Base-by-base conservation (phyloP, 441 rosid species). In the Adansonia gregorii region DNA sequence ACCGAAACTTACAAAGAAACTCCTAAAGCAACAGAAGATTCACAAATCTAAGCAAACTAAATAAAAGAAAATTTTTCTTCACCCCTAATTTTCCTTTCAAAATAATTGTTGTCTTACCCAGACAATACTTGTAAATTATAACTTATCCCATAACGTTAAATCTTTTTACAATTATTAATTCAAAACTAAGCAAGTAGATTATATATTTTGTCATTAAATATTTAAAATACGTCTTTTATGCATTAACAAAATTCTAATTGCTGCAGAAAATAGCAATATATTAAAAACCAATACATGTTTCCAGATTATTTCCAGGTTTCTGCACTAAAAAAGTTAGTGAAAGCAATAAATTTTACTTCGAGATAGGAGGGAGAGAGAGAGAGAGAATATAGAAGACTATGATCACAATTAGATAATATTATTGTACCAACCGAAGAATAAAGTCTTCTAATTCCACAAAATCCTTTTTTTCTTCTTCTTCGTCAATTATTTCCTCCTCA, bases 401-500 rank as follows among this genome's bases (percentile, higher is more conserved):
- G 73, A 77, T 73, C 65, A 56, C 27, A 77, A 43, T 15, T 6
- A 54, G 59, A 84, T 75, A 75, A 73, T 67, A 73, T 58, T 66
- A 82, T 71, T 83, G 71, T 78, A 92, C 97, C 79, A 82, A 96
- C 99, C 99, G 83, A 70, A 96, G 89, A 86, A 94, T 86, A 86
- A 78, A 91, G 78, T 96, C 97, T 88, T 96, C 98, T 79, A 89
- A 88, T 67, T 88, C 94, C 78, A 84, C 20, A 87, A 93, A 96
- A 22, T 85, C 89, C 83, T 78, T 86, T 80, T 93, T 96, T 17
- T 90, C 98, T 63, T 92, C 98, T 61, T 95, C 99, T 0, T 92
- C 99, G 0, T 93, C 98, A 78, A 84, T 85, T 73, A 54, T 70
- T 83, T 96, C 99, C 84, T 96, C 99, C 84, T 96, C 99, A 76